Evolutionary conservation across 2,329 filamentous ascomycete species (phyloP).

Genomic region (Pezicula rhizophila): DNA sequence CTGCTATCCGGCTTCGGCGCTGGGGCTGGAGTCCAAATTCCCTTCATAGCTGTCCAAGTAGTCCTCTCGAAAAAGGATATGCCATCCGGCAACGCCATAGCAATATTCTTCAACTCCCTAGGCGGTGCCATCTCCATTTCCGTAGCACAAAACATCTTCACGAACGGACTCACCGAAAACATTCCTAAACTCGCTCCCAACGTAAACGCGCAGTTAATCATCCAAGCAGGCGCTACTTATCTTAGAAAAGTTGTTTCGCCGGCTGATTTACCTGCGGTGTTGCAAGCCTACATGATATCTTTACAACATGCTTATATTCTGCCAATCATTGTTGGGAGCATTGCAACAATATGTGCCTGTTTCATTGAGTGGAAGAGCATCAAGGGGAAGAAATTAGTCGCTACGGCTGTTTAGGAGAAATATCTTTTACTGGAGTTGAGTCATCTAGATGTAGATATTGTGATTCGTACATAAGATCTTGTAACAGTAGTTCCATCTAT

Average conservation of each 20-base stretch:
- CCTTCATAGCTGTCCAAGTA: constrained; percentile 45
- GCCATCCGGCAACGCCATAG: constrained; percentile 47
- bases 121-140: constrained; percentile 53
- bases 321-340: constrained; percentile 23
- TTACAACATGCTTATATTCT: constrained; percentile 22
- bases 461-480: too few relatives aligned
- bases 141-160: constrained; percentile 46
- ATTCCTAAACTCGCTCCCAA: constrained; percentile 25
- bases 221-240: constrained; percentile 37
- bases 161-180: constrained; percentile 18
- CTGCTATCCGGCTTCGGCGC: constrained; percentile 41
- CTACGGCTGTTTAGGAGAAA: constrained; percentile 12
- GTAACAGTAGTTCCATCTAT: too few relatives aligned
- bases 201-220: constrained; percentile 27
- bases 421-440: too few relatives aligned
- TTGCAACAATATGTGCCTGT: constrained; percentile 20
- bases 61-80: constrained; percentile 46
- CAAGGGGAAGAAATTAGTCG: constrained; percentile 25
- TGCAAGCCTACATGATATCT: constrained; percentile 33
- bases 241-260: constrained; percentile 30
- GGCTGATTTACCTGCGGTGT: constrained; percentile 30
- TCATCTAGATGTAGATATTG: too few relatives aligned
- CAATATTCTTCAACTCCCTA: constrained; percentile 53
- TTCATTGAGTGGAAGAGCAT: constrained; percentile 27
- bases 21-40: constrained; percentile 41